Evolutionary conservation across 208 protist genomes (phyloP).

Genomic region (Phytomonas francai): DNA sequence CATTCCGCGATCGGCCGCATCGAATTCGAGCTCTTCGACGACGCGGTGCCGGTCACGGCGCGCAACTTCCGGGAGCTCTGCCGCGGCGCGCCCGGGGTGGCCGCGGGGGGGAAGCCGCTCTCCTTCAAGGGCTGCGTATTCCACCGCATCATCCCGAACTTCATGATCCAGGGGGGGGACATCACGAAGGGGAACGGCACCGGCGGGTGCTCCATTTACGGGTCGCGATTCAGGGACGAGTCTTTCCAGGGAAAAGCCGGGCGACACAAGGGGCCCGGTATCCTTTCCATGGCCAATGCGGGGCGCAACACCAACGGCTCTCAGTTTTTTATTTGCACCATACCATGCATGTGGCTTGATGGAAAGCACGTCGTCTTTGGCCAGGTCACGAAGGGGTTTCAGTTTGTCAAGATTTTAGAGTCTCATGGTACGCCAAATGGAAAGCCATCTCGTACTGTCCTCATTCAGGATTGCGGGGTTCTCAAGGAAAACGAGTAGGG

Average conservation of each 20-base stretch:
- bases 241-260: conserved; percentile 90
- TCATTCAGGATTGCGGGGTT: conserved; percentile 70
- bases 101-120: conserved; percentile 84
- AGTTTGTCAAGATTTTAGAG: conserved; percentile 77
- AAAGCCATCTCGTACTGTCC: conserved; percentile 39
- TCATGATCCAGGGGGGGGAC: conserved; percentile 95
- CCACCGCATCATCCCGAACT: conserved; percentile 92
- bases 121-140: conserved; percentile 90
- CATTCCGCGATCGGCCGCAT: conserved; percentile 68
- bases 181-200: conserved; percentile 92
- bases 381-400: conserved; percentile 77
- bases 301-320: conserved; percentile 90
- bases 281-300: conserved; percentile 91
- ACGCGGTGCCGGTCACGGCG: conserved; percentile 91
- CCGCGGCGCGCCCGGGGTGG: conserved; percentile 28
- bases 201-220: conserved; percentile 93
- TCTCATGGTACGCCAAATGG: conserved; percentile 57
- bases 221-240: conserved; percentile 91
- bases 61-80: conserved; percentile 86
- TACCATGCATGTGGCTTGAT: conserved; percentile 83
- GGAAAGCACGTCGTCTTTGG: conserved; percentile 96
- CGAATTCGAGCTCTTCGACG: conserved; percentile 92
- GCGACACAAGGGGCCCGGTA: conserved; percentile 66
- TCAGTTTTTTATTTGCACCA: conserved; percentile 91
- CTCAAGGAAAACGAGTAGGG: conserved; percentile 27